These are phyloP conservation scores for Fagopyrum esculentum DNA, from an alignment of 148 eudicot genomes.

Conservation along the genomic window DNA sequence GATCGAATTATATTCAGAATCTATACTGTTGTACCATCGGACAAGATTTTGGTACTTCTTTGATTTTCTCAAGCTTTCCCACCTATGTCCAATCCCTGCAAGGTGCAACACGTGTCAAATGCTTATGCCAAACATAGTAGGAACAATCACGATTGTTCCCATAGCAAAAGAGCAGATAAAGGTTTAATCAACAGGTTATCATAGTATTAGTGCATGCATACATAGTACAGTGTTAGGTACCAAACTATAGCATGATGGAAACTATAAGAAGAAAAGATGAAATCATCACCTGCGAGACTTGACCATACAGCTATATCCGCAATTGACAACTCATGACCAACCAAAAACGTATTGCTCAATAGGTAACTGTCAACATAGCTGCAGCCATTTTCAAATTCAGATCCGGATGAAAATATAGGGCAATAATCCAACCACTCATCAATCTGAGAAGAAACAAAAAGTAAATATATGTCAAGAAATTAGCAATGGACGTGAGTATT, in stretches of 20 bases:
- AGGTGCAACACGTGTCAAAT: not conserved
- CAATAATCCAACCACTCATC: constrained; percentile 80
- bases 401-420: constrained; percentile 51
- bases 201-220: not conserved
- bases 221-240: not conserved
- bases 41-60: constrained; percentile 78
- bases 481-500: not conserved
- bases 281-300: constrained; percentile 64
- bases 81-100: constrained; percentile 72
- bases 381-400: constrained; percentile 83
- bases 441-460: constrained; percentile 34
- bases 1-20: constrained; percentile 38
- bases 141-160: not conserved
- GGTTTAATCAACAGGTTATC: not conserved
- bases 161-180: constrained; percentile 7
- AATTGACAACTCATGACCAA: constrained; percentile 59
- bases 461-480: too few relatives aligned
- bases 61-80: constrained; percentile 90
- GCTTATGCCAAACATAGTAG: not conserved
- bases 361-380: constrained; percentile 55
- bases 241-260: not conserved
- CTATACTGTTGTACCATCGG: constrained; percentile 73
- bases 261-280: not conserved
- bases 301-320: constrained; percentile 84
- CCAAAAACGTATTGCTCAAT: constrained; percentile 57